These are phyloP conservation scores for Colletotrichum musicola DNA, from an alignment of 2,329 filamentous ascomycete genomes.

Conservation along the genomic window DNA sequence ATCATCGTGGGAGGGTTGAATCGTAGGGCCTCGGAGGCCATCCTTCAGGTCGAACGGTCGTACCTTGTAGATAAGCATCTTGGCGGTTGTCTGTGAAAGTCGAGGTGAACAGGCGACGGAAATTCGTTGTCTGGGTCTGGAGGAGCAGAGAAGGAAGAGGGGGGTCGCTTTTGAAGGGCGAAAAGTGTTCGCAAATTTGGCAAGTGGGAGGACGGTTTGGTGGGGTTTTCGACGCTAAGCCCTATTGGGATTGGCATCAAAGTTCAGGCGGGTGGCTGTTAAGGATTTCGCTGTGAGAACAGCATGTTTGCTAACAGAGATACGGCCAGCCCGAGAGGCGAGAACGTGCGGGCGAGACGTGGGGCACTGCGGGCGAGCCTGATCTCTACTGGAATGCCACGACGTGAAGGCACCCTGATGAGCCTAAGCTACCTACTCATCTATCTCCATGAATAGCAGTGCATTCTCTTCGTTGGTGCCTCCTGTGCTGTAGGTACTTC, in stretches of 20 bases:
- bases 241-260: constrained; percentile 7
- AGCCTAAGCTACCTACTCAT: no score
- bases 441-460: no score
- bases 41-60: constrained; percentile 40
- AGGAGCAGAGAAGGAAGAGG: constrained; percentile 28
- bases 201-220: constrained; percentile 41
- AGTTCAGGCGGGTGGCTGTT: constrained; percentile 18
- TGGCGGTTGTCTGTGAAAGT: constrained; percentile 58
- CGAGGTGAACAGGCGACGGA: constrained; percentile 45
- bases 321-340: constrained; percentile 26
- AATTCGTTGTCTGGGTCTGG: constrained; percentile 37
- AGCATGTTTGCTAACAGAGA: constrained; percentile 1
- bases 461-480: no score
- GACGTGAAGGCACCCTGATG: no score
- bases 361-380: constrained; percentile 20
- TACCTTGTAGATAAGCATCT: constrained; percentile 82
- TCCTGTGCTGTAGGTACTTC: no score
- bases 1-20: not conserved
- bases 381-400: constrained; percentile 15
- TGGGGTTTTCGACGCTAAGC: constrained; percentile 41
- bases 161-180: constrained; percentile 37
- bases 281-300: not conserved
- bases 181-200: constrained; percentile 42
- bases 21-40: not conserved
- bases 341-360: constrained; percentile 27